Percentiles rank a stretch among this genome's conserved stretches.
Conservation (phyloP, 257 asterid species). For the Nicotiana benthamiana region DNA sequence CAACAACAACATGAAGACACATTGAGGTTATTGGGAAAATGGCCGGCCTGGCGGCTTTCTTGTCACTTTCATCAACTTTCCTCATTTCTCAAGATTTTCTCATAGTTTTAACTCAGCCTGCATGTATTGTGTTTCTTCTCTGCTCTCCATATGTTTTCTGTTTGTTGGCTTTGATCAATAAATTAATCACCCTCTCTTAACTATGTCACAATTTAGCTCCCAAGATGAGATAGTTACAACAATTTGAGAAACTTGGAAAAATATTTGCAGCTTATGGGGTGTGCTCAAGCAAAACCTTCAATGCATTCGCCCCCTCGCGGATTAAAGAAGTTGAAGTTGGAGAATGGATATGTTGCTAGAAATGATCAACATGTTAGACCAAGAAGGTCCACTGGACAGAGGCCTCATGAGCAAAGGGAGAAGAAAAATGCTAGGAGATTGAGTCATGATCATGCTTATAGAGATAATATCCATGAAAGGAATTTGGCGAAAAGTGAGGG, state of each 20-base stretch:
- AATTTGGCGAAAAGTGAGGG: conserved; percentile 12
- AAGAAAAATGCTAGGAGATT: conserved; percentile 22
- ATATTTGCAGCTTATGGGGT: conserved; percentile 39
- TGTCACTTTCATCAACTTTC: conserved; percentile 7
- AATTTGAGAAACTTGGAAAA: background rate
- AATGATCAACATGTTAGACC: conserved; percentile 17
- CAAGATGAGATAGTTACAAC: background rate
- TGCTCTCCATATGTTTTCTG: conserved; percentile 30
- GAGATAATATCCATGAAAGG: conserved; percentile 14
- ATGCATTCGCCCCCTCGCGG: conserved; percentile 33
- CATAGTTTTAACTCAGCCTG: conserved; percentile 5
- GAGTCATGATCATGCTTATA: conserved; percentile 10
- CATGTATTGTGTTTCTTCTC: conserved; percentile 8
- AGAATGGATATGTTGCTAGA: conserved; percentile 36
- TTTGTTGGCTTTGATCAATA: conserved; percentile 16
- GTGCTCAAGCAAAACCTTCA: conserved; percentile 38
- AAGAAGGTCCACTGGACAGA: conserved; percentile 40
- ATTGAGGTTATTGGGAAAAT: background rate
- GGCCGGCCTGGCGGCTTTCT: conserved; percentile 29
- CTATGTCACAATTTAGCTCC: background rate
- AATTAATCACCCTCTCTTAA: conserved; percentile 23
- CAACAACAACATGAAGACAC: background rate
- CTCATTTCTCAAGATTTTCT: background rate
- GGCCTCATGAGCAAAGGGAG: conserved; percentile 18
- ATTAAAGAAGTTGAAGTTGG: conserved; percentile 44